Evolutionary conservation across 495 filamentous ascomycete species (phyloP).

Genomic region (Aspergillus sparsus): DNA sequence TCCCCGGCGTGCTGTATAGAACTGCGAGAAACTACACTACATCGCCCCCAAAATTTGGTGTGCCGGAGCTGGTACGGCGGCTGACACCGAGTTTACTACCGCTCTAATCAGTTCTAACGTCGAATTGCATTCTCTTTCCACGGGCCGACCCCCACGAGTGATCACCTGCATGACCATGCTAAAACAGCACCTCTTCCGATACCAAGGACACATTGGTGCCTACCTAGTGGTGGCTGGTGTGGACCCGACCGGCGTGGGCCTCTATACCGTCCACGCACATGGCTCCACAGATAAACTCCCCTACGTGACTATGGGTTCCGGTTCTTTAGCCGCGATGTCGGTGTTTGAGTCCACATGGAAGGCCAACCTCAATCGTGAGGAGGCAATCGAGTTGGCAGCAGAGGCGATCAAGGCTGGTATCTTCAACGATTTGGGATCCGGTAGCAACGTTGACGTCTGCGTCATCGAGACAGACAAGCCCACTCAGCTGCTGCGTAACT

Average conservation of each 20-base stretch:
- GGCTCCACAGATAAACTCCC: constrained; percentile 98
- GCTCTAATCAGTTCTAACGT: constrained; percentile 97
- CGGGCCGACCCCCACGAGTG: constrained; percentile 92
- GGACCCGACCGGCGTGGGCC: constrained; percentile 91
- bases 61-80: constrained; percentile 95
- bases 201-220: constrained; percentile 97
- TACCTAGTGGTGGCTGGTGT: constrained; percentile 98
- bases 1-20: constrained; percentile 48
- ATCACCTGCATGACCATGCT: constrained; percentile 99
- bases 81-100: constrained; percentile 99
- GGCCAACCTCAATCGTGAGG: constrained; percentile 71
- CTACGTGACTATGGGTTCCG: constrained; percentile 98
- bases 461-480: constrained; percentile 89
- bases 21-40: constrained; percentile 99
- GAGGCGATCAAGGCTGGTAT: constrained; percentile 97
- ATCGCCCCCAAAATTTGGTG: constrained; percentile 99
- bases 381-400: constrained; percentile 76
- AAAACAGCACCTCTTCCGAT: constrained; percentile 98
- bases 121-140: constrained; percentile 93
- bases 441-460: constrained; percentile 95
- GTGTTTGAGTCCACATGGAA: constrained; percentile 98
- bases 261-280: constrained; percentile 99
- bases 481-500: constrained; percentile 85
- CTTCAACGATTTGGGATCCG: constrained; percentile 97
- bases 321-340: constrained; percentile 94